Percentiles rank a stretch among this genome's conserved stretches.
Evolutionary conservation across 2,329 filamentous ascomycete species (phyloP).

Genomic region (Gnomoniopsis smithogilvyi): DNA sequence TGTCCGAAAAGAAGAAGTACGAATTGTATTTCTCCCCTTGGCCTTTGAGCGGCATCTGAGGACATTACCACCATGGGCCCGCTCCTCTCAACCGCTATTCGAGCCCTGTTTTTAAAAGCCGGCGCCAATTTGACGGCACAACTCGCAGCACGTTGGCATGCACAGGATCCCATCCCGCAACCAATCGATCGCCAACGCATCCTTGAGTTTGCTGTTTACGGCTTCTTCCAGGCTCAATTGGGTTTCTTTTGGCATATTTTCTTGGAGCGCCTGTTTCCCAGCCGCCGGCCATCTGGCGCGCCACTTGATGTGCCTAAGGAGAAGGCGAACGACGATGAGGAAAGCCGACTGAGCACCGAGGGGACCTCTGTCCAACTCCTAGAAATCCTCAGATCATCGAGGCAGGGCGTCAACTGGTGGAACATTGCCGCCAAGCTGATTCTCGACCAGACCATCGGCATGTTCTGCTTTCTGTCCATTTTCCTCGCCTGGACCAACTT

Average conservation of each 20-base stretch:
- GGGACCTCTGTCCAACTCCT: conserved; percentile 13
- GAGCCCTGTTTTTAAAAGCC: conserved; percentile 20
- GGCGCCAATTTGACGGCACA: conserved; percentile 20
- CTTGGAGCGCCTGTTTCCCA: conserved; percentile 24
- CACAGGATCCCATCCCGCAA: conserved; percentile 7
- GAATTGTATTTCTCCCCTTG: background rate
- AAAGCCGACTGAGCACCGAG: conserved; percentile 16
- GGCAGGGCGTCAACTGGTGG: conserved; percentile 20
- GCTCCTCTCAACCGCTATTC: conserved; percentile 15
- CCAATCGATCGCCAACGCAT: conserved; percentile 23
- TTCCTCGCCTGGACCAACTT: conserved; percentile 25
- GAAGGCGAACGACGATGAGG: conserved; percentile 19
- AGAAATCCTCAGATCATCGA: conserved; percentile 6
- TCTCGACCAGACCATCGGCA: conserved; percentile 24
- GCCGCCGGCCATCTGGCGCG: conserved; percentile 6
- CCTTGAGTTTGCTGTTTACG: conserved; percentile 24
- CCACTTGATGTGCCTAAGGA: conserved; percentile 12
- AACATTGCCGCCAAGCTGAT: conserved; percentile 23
- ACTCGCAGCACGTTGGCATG: conserved; percentile 18
- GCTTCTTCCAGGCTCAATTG: conserved; percentile 24
- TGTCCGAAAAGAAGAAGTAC: background rate
- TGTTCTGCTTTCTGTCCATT: conserved; percentile 20
- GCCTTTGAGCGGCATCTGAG: background rate
- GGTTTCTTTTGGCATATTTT: conserved; percentile 24
- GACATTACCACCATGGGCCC: conserved; percentile 11